These are phyloP conservation scores for Populus pruinosa DNA, from an alignment of 345 rosid genomes.

Conservation along the genomic window DNA sequence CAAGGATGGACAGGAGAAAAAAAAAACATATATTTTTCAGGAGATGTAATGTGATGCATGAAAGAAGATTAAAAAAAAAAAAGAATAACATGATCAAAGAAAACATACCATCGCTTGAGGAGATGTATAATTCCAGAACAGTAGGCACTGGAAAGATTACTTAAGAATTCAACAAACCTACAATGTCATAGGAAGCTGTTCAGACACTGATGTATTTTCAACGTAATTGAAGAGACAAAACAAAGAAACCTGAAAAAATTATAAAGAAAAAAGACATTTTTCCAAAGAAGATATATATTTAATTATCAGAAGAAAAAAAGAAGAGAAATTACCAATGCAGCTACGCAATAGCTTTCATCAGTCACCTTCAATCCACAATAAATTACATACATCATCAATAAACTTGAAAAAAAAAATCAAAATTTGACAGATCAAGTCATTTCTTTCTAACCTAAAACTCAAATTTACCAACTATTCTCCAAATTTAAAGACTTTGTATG, in stretches of 20 bases:
- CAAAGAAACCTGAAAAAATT: not conserved
- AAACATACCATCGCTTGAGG: not conserved
- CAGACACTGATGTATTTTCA: not conserved
- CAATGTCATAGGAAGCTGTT: not conserved
- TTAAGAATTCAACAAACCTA: not conserved
- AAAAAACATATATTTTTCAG: not conserved
- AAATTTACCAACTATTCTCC: not conserved
- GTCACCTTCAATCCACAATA: not conserved
- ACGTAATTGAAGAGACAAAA: not conserved
- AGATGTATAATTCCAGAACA: not conserved
- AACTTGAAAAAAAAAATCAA: no score
- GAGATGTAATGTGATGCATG: not conserved
- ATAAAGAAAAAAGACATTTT: no score
- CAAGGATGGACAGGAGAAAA: not conserved
- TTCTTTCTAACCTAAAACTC: not conserved
- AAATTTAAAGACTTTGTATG: not conserved
- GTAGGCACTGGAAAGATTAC: not conserved
- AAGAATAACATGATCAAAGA: not conserved
- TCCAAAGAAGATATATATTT: not conserved
- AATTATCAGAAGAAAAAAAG: no score
- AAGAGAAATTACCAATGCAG: no score
- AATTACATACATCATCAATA: not conserved
- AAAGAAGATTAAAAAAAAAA: not conserved
- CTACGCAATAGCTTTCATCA: no score
- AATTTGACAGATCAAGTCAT: not conserved